Evolutionary conservation across 805 yeast genomes (phyloP), one percentile per base, ranked within the genome.

Genomic region (Pichia membranifaciens): DNA sequence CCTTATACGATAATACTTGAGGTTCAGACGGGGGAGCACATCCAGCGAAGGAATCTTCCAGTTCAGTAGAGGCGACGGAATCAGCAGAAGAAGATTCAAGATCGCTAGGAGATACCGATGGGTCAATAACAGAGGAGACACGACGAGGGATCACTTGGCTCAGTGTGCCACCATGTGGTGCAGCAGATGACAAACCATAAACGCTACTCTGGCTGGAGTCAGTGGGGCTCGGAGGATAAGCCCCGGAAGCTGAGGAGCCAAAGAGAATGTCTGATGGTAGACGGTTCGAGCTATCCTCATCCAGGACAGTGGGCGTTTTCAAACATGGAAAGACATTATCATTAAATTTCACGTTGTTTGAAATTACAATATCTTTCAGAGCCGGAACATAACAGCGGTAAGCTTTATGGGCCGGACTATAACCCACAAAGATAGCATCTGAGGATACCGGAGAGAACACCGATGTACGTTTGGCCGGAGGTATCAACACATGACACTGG

Each of bases 301-400:
- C 37, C 20, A 34, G 15, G 15, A n/a, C 37, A 34, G 20, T 17
- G 20, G 37, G 20, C 17, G 37, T 7, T n/a, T 34, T 17, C 37
- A 34, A 34, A n/a, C 17, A 17, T 9, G 41, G 46, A 28, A 37
- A 43, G 13, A 37, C 29, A 9, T 1, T 1, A 28, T 43, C 39
- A 21, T 29, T 18, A 29, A 43, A 43, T 21, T 15, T 43, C 9
- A 43, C 46, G 29, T 43, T 43, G 33, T 43, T 43, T 10, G 47
- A 38, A 23, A 32, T 17, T 18, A 54, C 32, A 68, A 62, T 28
- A 37, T 35, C 50, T 32, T 17, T 10, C 3, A 46, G 15, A 3
- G 18, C 9, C 18, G 45, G 42, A 28, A 41, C 23, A 35, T 36
- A 46, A 20, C 34, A 33, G 2, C 49, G 25, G 22, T 46, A 46